Base-by-base conservation (phyloP, 768 basidiomycete species). In the Auriscalpium vulgare region DNA sequence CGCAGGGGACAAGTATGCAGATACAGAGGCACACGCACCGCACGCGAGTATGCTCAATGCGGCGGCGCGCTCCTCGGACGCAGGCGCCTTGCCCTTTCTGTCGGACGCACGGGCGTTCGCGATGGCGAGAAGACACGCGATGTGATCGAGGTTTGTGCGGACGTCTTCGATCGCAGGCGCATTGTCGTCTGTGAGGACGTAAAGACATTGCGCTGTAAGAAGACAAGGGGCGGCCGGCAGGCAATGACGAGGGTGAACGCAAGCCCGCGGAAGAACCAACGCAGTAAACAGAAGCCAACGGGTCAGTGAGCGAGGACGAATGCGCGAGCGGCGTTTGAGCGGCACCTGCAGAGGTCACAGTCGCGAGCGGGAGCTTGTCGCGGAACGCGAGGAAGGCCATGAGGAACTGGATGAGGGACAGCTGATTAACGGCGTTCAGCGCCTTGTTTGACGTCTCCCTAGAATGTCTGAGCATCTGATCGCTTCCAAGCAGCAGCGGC, bases 371-470 rank as follows among this genome's bases (percentile, higher is more conserved):
- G 8, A 95, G 70, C 50, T 78, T 80, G 46, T 83, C 79, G 54
- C 84, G 79, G 3, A 88, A 79, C 9, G 77, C 80, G 43, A 97
- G 74, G 71, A 97, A 95, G n/a, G 91, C 86, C 81, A 94, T 84
- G 51, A 97, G 75, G 70, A 97, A 93, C 0, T 91, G 89, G 10
- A 85, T 73, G 3, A 94, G 78, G 21, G 81, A 75, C 7, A 90
- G 82, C 38, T 85, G 79, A 67, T 95, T 97, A 67, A 97, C 86
- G 34, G 89, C 87, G 64, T 80, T 83, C 57, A 95, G 75, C 5
- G 92, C 91, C 74, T 95, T 95, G 70, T 93, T 91, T 53, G 92
- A 94, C 1, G 91, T 92, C 77, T 95, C 92, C 68, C 92, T 84
- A 65, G 59, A 66, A 60, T 58, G 54, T 46, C 57, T 70, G 50